A percentile compares a stretch with the other conserved stretches of the same genome.
These are phyloP conservation scores for Kazachstania viticola DNA, from an alignment of 805 yeast species.

Conservation along the genomic window DNA sequence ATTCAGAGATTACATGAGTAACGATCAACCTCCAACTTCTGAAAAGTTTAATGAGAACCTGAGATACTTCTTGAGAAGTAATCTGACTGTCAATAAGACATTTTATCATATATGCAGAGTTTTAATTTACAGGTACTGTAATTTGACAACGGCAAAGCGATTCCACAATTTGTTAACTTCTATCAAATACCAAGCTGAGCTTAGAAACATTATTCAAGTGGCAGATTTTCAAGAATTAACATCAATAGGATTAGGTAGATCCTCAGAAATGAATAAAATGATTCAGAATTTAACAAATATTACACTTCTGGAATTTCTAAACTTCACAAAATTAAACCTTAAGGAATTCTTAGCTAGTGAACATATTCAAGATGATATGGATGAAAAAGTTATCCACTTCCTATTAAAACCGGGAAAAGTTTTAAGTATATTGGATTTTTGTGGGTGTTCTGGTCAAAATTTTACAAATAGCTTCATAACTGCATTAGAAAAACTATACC, in stretches of 20 bases:
- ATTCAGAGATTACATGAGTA: slow-evolving; percentile 37
- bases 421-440: slow-evolving; percentile 68
- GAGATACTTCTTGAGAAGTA: slow-evolving; percentile 39
- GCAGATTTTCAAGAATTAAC: slow-evolving; percentile 85
- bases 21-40: slow-evolving; percentile 40
- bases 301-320: slow-evolving; percentile 55
- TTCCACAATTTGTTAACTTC: slow-evolving; percentile 61
- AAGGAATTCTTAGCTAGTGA: slow-evolving; percentile 76
- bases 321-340: slow-evolving; percentile 48
- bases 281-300: slow-evolving; percentile 78
- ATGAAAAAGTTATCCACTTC: slow-evolving; percentile 31
- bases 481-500: slow-evolving; percentile 20
- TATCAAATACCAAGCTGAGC: slow-evolving; percentile 32
- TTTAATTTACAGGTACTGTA: slow-evolving; percentile 53
- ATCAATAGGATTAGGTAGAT: slow-evolving; percentile 79
- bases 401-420: slow-evolving; percentile 23
- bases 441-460: slow-evolving; percentile 66
- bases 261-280: slow-evolving; percentile 81
- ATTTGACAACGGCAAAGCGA: slow-evolving; percentile 69
- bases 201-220: slow-evolving; percentile 51
- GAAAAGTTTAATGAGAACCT: slow-evolving; percentile 33
- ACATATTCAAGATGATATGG: slow-evolving; percentile 74
- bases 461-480: slow-evolving; percentile 49
- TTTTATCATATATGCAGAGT: slow-evolving; percentile 47
- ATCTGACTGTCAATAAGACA: slow-evolving; percentile 44